Evolutionary conservation across 352 stramenopile genomes (phyloP).

Genomic region (Phytophthora hibernalis): DNA sequence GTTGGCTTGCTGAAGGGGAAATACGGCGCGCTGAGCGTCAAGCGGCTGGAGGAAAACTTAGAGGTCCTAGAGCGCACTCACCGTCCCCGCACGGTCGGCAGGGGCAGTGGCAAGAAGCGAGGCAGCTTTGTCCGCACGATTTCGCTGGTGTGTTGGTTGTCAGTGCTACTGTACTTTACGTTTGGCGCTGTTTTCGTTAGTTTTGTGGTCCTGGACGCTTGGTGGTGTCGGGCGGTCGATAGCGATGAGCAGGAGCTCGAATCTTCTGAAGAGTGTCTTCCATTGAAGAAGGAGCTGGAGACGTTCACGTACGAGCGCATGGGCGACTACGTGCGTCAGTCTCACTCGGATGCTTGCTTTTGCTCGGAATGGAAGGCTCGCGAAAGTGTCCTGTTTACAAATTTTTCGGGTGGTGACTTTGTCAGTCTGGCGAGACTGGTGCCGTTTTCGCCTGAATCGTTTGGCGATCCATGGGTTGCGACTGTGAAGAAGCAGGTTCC

Average conservation of each 20-base stretch:
- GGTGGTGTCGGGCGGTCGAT: constrained; percentile 35
- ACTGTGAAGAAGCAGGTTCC: constrained; percentile 44
- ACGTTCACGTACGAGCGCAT: constrained; percentile 41
- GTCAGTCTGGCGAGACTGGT: constrained; percentile 43
- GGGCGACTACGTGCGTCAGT: constrained; percentile 35
- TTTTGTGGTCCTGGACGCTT: constrained; percentile 45
- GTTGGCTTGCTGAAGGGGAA: constrained; percentile 66
- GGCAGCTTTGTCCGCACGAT: constrained; percentile 39
- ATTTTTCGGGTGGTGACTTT: constrained; percentile 27
- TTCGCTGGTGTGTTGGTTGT: constrained; percentile 42
- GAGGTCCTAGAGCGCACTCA: constrained; percentile 42
- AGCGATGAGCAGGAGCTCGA: constrained; percentile 34
- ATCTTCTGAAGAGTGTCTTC: constrained; percentile 28
- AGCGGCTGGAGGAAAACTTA: constrained; percentile 71
- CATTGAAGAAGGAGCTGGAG: constrained; percentile 41
- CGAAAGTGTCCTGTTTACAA: constrained; percentile 40
- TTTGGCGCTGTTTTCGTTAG: constrained; percentile 41
- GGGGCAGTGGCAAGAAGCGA: constrained; percentile 29
- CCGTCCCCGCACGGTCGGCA: constrained; percentile 4
- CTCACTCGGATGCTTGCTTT: constrained; percentile 47
- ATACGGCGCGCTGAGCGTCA: constrained; percentile 80
- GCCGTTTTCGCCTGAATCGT: constrained; percentile 51
- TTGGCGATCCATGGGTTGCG: constrained; percentile 40
- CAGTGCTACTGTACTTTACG: constrained; percentile 37
- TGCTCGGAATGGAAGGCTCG: constrained; percentile 54